Conservation (phyloP, 345 rosid species). For the Arabis hirsuta region DNA sequence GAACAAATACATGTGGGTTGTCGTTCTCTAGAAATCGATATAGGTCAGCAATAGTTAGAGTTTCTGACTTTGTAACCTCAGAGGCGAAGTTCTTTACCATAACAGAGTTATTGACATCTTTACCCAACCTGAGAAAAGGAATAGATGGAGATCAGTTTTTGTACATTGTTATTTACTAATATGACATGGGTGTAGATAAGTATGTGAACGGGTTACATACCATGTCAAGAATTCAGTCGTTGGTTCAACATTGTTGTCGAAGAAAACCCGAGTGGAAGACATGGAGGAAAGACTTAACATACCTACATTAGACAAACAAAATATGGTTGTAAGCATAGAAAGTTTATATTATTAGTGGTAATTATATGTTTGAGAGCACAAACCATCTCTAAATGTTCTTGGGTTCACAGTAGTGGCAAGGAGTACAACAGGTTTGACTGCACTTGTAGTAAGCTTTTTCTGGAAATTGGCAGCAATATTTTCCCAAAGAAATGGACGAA, state of each 20-base stretch:
- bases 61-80: not conserved
- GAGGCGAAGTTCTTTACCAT: not conserved
- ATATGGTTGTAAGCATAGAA: not conserved
- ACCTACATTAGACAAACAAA: not conserved
- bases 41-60: not conserved
- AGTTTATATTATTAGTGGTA: not conserved
- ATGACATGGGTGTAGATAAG: too few relatives aligned
- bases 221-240: not conserved
- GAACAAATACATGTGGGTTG: not conserved
- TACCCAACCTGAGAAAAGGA: not conserved
- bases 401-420: not conserved
- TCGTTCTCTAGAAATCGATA: not conserved
- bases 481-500: not conserved
- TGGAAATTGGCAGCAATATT: not conserved
- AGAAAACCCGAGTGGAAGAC: not conserved
- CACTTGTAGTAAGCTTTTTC: not conserved
- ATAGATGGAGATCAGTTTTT: too few relatives aligned
- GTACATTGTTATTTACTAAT: too few relatives aligned
- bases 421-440: not conserved
- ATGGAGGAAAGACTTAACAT: not conserved
- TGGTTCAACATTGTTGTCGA: not conserved
- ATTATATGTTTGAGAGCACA: not conserved
- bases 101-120: not conserved
- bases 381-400: not conserved
- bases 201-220: not conserved